Evolutionary conservation across 495 filamentous ascomycete species (phyloP).

Genomic region (Arthonia radiata): DNA sequence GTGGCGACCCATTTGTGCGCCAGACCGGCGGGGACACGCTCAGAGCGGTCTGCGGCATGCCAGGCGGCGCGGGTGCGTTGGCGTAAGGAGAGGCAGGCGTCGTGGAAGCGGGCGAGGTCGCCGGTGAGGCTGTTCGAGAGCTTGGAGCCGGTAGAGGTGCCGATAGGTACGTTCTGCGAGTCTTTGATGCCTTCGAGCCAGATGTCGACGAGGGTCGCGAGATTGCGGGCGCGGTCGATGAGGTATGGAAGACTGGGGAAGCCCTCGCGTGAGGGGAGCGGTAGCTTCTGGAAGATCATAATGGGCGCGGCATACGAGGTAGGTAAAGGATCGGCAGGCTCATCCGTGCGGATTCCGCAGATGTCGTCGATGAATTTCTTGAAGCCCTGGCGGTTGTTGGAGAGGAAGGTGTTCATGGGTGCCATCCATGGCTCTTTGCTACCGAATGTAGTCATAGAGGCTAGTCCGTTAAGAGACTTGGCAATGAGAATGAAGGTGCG

Average conservation of each 20-base stretch:
- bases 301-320: slow-evolving; percentile 84
- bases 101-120: slow-evolving; percentile 47
- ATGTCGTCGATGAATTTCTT: slow-evolving; percentile 71
- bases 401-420: slow-evolving; percentile 71
- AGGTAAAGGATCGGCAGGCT: slow-evolving; percentile 44
- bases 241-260: slow-evolving; percentile 89
- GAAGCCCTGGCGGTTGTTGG: slow-evolving; percentile 41
- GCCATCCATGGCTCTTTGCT: slow-evolving; percentile 98
- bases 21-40: slow-evolving; percentile 31
- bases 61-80: slow-evolving; percentile 51
- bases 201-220: slow-evolving; percentile 63
- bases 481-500: slow-evolving; percentile 82
- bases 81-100: slow-evolving; percentile 43
- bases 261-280: slow-evolving; percentile 64
- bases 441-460: slow-evolving; percentile 81
- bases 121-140: no score
- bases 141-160: no score
- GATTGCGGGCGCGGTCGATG: slow-evolving; percentile 73
- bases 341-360: slow-evolving; percentile 63
- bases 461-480: slow-evolving; percentile 84
- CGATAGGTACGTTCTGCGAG: no score
- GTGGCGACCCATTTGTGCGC: slow-evolving; percentile 47
- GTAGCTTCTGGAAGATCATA: slow-evolving; percentile 66
- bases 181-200: slow-evolving; percentile 46
- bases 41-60: slow-evolving; percentile 43